Evolutionary conservation across 495 filamentous ascomycete species (phyloP).

Genomic region (Glonium stellatum): DNA sequence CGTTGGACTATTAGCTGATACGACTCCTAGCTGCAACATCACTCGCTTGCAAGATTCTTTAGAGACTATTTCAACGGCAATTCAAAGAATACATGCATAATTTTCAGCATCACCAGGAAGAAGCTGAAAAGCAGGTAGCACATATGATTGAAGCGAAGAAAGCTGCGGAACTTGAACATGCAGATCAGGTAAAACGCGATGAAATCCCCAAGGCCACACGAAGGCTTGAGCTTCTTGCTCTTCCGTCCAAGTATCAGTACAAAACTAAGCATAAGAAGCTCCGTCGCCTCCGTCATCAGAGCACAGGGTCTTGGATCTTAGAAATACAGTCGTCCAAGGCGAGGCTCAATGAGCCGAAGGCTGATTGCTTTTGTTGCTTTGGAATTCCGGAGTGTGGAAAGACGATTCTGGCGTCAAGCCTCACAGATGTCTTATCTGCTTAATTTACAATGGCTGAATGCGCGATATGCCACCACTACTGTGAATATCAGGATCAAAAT

Average conservation of each 20-base stretch:
- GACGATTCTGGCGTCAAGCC: slow-evolving; percentile 17
- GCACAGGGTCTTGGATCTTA: slow-evolving; percentile 12
- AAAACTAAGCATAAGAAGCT: slow-evolving; percentile 11
- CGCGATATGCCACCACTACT: slow-evolving; percentile 20
- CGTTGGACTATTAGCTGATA: background rate
- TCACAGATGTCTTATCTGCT: slow-evolving; percentile 5
- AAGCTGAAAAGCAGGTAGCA: slow-evolving; percentile 32
- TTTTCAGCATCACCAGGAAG: slow-evolving; percentile 30
- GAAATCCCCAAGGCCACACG: slow-evolving; percentile 8
- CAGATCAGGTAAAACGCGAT: slow-evolving; percentile 7
- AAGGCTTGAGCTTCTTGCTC: slow-evolving; percentile 11
- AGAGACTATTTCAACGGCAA: slow-evolving; percentile 26
- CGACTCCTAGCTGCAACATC: background rate
- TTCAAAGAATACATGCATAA: slow-evolving; percentile 26
- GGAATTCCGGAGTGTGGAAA: slow-evolving; percentile 27
- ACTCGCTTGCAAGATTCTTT: slow-evolving; percentile 14
- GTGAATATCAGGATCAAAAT: slow-evolving; percentile 15
- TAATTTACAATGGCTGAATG: background rate
- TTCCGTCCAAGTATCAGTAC: slow-evolving; percentile 13
- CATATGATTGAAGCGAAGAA: slow-evolving; percentile 30
- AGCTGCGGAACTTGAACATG: slow-evolving; percentile 10
- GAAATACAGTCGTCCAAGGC: background rate
- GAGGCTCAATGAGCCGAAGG: slow-evolving; percentile 7
- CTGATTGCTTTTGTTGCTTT: slow-evolving; percentile 14
- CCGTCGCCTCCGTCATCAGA: slow-evolving; percentile 6